Evolutionary conservation across 148 eudicot species (phyloP).

Genomic region (Silene uniflora): DNA sequence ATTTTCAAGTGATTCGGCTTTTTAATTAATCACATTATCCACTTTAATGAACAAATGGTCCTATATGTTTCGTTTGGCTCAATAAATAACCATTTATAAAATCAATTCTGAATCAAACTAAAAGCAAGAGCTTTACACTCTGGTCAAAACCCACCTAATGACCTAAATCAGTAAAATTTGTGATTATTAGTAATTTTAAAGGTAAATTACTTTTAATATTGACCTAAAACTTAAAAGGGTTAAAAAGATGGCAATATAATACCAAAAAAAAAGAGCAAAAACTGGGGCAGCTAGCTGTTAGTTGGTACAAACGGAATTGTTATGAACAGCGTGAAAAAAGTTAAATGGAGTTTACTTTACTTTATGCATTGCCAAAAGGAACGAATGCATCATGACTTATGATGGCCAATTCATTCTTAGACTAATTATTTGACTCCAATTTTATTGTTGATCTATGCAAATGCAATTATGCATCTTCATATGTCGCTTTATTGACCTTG

Average conservation of each 20-base stretch:
- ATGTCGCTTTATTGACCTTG: too few species aligned
- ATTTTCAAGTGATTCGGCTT: too few species aligned
- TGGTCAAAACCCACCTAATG: constrained; percentile 17
- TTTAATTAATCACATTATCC: constrained; percentile 5
- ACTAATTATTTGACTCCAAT: too few species aligned
- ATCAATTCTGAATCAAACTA: constrained; percentile 20
- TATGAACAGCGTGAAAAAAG: constrained; percentile 22
- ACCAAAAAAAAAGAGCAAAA: neutral
- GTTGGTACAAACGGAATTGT: constrained; percentile 18
- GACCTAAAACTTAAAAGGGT: neutral
- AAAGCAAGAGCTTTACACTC: constrained; percentile 17
- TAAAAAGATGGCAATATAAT: neutral
- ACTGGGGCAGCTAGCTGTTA: neutral
- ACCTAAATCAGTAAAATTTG: neutral
- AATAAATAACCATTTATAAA: neutral
- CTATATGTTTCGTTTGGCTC: neutral
- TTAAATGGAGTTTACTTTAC: constrained; percentile 7
- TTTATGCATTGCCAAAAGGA: constrained; percentile 11
- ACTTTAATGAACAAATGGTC: constrained; percentile 18
- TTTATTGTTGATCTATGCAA: too few species aligned
- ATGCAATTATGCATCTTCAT: too few species aligned
- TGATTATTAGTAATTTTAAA: too few species aligned
- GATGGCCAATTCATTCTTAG: neutral
- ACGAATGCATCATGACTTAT: constrained; percentile 10
- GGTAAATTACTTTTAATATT: constrained; percentile 18